Base-by-base conservation (phyloP, 2,329 filamentous ascomycete genomes). In the Zasmidium angulare region DNA sequence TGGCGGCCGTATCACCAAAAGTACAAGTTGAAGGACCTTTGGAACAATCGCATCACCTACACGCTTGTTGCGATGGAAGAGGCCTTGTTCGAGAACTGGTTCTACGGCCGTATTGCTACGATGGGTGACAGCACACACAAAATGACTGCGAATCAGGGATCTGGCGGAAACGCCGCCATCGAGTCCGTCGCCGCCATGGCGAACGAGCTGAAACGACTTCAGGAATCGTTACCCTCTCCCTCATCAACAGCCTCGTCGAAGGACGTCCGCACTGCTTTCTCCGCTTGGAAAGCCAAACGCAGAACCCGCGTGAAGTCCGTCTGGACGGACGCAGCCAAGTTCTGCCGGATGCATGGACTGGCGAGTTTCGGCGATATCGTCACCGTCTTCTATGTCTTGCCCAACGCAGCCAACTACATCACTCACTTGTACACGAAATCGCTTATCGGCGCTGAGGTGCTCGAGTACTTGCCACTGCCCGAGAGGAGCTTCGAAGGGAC, bases 1-100 rank as follows among this genome's bases (percentile, higher is more conserved):
- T 20, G 65, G n/a, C 51, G 68, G 1, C 56, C 46, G 1, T 62
- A 74, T 17, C 68, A 62, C 0, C 22, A 71, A 12, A 63, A 49
- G 19, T 58, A 67, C 51, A 75, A 56, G 0, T 70, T 77, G n/a
- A 66, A 66, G 3, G 64, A 72, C 2, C 12, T 78, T 1, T 74
- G 69, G 55, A 64, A 71, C 17, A 66, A 67, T 10, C 62, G 64
- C 9, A 58, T 70, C 3, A 62, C 64, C 1, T 69, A 69, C 2
- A 70, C 68, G 0, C 62, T 79, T 1, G 67, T 69, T 14, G 54
- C 63, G 1, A 55, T 70, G 50, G 68, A 69, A 40, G 67, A 69
- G 52, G 68, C 62, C 1, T 50, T 60, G 11, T 68, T 64, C 53
- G 64, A 69, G 4, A 59, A 66, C 7, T 70, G 68, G 67, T 58